Base-by-base conservation (phyloP, 371 early-diverging fungal genomes). In the Fennellomyces sp. region DNA sequence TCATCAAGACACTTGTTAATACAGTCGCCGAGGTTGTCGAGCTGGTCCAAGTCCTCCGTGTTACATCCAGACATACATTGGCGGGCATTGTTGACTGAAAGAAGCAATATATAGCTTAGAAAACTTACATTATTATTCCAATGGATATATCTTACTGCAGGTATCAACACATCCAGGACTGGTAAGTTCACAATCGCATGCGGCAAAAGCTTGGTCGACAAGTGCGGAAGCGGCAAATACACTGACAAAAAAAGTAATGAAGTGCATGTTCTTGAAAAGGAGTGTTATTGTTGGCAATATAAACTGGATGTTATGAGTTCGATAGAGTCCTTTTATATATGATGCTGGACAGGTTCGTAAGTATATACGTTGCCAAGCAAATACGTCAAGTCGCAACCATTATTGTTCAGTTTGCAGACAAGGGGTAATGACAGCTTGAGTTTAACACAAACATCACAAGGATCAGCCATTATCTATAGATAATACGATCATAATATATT, bases 111-210 rank as follows among this genome's bases (percentile, higher is more conserved):
- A 13, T 11, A 52, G 19, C 11, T 21, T 27, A 26, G 19, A 50
- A 50, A 15, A 30, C 30, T 17, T 5, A 38, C 41, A 55, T 21
- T 13, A 55, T 23, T 23, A 26, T 10, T 55, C 29, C 51, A 13
- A 28, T 35, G 54, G 54, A 21, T 53, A 17, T n/a, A 36, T 27
- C 52, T 50, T 59, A 59, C 60, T 52, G 13, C 60, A 59, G 25
- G 21, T 17, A 29, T 59, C 51, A 12, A 59, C 19, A 27, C 60
- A 59, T 11, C 33, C 42, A 19, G 2, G 7, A 26, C 41, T 27
- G 5, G 35, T 28, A 21, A 12, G 10, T 5, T 33, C 17, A 15
- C 60, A 59, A 52, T 28, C 41, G 28, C 60, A 59, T 10, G 17
- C 6, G 8, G 45, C 45, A 5, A 21, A 6, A 45, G n/a, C 23